Conservation (phyloP, 441 rosid genomes). For the Gossypium schwendimanii region DNA sequence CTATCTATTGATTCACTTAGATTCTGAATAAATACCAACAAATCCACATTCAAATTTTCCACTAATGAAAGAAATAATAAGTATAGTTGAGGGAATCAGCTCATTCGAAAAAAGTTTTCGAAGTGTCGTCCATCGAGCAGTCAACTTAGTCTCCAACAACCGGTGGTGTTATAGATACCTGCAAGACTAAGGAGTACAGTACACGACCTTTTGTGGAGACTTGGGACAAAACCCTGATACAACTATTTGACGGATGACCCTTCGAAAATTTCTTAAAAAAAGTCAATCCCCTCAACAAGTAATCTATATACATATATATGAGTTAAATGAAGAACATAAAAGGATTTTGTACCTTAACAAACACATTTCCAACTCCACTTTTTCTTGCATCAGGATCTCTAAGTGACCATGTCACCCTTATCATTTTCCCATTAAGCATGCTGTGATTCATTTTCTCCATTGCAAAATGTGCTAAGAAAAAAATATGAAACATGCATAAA, state of each 20-base stretch:
- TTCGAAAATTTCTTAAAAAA: too few relatives aligned
- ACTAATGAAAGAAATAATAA: background rate
- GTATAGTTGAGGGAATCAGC: background rate
- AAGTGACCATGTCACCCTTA: constrained; percentile 49
- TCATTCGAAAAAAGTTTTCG: too few relatives aligned
- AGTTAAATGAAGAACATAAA: background rate
- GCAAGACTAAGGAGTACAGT: too few relatives aligned
- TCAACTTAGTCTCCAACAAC: too few relatives aligned
- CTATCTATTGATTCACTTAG: constrained; percentile 34
- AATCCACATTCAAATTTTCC: background rate
- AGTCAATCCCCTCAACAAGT: too few relatives aligned
- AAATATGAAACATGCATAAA: background rate
- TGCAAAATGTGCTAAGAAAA: constrained; percentile 32
- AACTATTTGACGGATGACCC: too few relatives aligned
- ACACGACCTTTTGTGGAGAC: too few relatives aligned
- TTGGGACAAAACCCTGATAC: too few relatives aligned
- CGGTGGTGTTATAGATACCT: too few relatives aligned
- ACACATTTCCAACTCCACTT: constrained; percentile 48
- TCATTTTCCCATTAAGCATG: constrained; percentile 35
- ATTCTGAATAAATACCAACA: constrained; percentile 26
- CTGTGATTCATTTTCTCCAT: constrained; percentile 41
- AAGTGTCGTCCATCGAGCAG: too few relatives aligned
- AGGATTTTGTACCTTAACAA: constrained; percentile 38
- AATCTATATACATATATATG: background rate
- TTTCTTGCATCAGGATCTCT: constrained; percentile 47